Conservation (phyloP, 148 eudicot species). For the Linanthus parryae region DNA sequence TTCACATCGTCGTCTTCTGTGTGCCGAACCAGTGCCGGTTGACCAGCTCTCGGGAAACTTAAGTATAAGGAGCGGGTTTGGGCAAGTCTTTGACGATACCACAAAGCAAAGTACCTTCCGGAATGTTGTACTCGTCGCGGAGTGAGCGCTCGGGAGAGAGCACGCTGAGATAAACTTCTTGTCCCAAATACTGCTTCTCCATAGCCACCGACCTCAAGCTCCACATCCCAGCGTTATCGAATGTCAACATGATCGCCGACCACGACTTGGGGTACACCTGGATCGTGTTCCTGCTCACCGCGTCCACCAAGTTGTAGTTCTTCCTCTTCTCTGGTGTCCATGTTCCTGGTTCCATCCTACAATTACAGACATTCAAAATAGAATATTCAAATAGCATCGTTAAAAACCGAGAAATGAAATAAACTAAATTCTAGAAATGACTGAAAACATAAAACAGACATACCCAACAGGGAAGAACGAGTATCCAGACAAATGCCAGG, state of each 20-base stretch:
- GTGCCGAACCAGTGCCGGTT: too few relatives aligned
- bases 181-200: constrained; percentile 35
- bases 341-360: constrained; percentile 36
- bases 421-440: too few relatives aligned
- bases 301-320: constrained; percentile 50
- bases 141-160: constrained; percentile 29
- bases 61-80: constrained; percentile 27
- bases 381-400: too few relatives aligned
- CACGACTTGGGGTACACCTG: constrained; percentile 52
- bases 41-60: too few relatives aligned
- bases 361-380: too few relatives aligned
- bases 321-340: constrained; percentile 52
- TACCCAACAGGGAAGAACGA: constrained; percentile 54
- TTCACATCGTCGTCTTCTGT: too few relatives aligned
- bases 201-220: constrained; percentile 28
- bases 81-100: constrained; percentile 41
- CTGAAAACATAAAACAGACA: too few relatives aligned
- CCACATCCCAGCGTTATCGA: constrained; percentile 56
- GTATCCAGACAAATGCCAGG: constrained; percentile 45
- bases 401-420: too few relatives aligned
- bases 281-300: constrained; percentile 43
- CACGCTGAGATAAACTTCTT: constrained; percentile 42
- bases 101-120: constrained; percentile 19
- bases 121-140: constrained; percentile 46
- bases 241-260: constrained; percentile 41